Percentiles rank a stretch among this genome's conserved stretches.
These are phyloP conservation scores for Phaeophleospora eucalypticola DNA, from an alignment of 2,329 filamentous ascomycete species.

Conservation along the genomic window DNA sequence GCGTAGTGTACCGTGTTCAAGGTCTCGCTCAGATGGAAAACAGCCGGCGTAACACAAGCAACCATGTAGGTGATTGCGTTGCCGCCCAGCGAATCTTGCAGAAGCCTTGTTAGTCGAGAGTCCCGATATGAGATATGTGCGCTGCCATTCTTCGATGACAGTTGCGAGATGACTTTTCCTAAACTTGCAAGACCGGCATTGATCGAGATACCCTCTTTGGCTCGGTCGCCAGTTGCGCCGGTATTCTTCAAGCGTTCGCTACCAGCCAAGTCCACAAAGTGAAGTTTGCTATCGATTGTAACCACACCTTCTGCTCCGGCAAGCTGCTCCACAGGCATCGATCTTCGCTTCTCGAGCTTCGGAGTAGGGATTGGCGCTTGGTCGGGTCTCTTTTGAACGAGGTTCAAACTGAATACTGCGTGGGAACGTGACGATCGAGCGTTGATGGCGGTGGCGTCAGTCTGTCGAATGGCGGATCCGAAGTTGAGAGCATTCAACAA, in stretches of 20 bases:
- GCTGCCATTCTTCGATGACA: slow-evolving; percentile 82
- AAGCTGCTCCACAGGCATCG: slow-evolving; percentile 78
- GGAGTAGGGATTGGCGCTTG: slow-evolving; percentile 46
- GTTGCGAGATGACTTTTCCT: slow-evolving; percentile 96
- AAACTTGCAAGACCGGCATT: slow-evolving; percentile 92
- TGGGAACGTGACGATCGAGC: slow-evolving; percentile 96
- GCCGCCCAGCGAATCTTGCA: slow-evolving; percentile 93
- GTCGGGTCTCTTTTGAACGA: slow-evolving; percentile 76
- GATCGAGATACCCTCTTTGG: slow-evolving; percentile 95
- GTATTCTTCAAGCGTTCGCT: slow-evolving; percentile 98
- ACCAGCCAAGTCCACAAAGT: slow-evolving; percentile 96
- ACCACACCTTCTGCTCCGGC: slow-evolving; percentile 62
- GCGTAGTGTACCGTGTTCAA: slow-evolving; percentile 96
- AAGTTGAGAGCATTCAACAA: slow-evolving; percentile 84
- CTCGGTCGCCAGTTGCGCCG: slow-evolving; percentile 87
- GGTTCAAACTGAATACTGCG: slow-evolving; percentile 91
- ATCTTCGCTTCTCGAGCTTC: slow-evolving; percentile 75
- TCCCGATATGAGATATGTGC: slow-evolving; percentile 96
- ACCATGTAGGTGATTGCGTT: slow-evolving; percentile 99
- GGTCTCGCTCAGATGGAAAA: slow-evolving; percentile 96
- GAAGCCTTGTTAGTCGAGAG: slow-evolving; percentile 88
- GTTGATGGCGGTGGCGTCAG: slow-evolving; percentile 94
- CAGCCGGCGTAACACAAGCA: slow-evolving; percentile 91
- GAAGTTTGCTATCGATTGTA: slow-evolving; percentile 94
- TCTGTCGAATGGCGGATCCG: slow-evolving; percentile 90